Evolutionary conservation across 2,329 filamentous ascomycete species (phyloP).

Genomic region (Penicillium palitans): DNA sequence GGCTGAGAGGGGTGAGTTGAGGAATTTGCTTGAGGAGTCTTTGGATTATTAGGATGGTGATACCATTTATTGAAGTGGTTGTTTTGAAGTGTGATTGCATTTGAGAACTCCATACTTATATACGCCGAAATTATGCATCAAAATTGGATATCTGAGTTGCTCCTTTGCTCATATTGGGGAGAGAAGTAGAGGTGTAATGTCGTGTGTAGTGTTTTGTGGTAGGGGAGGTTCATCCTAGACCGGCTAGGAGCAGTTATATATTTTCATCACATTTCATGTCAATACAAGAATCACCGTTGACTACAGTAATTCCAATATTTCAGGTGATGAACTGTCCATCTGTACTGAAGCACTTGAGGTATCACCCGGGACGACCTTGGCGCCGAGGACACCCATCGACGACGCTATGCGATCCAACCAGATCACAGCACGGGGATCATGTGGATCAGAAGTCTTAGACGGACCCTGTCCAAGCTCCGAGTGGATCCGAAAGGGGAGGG

Average conservation of each 20-base stretch:
- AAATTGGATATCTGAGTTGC: not conserved
- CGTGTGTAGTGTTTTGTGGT: not conserved
- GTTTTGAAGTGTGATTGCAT: not conserved
- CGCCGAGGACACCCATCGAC: conserved; percentile 35
- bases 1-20: conserved; percentile 70
- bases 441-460: conserved; percentile 20
- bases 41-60: conserved; percentile 51
- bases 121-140: not conserved
- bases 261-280: not conserved
- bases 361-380: conserved; percentile 17
- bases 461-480: conserved; percentile 30
- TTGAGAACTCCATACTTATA: not conserved
- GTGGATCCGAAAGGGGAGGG: conserved; percentile 29
- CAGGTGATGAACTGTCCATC: not conserved
- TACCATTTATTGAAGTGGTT: not conserved
- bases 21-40: conserved; percentile 65
- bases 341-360: not conserved
- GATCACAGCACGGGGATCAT: conserved; percentile 28
- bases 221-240: not conserved
- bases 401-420: conserved; percentile 37
- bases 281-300: not conserved
- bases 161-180: not conserved
- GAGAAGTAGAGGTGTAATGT: not conserved
- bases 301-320: not conserved
- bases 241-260: not conserved